Percentiles rank a stretch among this genome's conserved stretches.
These are phyloP conservation scores for Chaetomiaceae sp. DNA, from an alignment of 2,329 filamentous ascomycete species.

Conservation along the genomic window DNA sequence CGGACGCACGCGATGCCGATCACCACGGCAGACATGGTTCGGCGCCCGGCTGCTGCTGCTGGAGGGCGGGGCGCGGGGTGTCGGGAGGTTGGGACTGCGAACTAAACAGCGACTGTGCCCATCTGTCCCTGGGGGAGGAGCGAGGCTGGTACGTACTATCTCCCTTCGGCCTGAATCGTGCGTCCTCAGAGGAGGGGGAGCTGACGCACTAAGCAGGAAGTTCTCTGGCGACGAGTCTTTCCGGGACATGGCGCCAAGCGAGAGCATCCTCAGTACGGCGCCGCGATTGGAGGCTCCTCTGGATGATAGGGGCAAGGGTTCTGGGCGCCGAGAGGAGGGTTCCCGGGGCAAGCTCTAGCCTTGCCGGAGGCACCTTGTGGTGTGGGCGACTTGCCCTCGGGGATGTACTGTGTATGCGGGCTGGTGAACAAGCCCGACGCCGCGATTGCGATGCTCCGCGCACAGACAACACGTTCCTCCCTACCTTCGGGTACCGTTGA, in stretches of 20 bases:
- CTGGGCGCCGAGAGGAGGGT: background rate
- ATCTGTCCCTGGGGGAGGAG: constrained; percentile 73
- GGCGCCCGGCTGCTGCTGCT: constrained; percentile 39
- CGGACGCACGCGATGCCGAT: constrained; percentile 21
- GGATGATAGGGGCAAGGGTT: constrained; percentile 21
- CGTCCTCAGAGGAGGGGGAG: too few species aligned
- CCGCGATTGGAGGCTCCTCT: constrained; percentile 31
- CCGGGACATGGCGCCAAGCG: constrained; percentile 21
- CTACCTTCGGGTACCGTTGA: too few species aligned
- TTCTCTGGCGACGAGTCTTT: constrained; percentile 39
- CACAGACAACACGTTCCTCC: too few species aligned
- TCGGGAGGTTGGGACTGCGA: constrained; percentile 75
- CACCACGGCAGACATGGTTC: constrained; percentile 26
- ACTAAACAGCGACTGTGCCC: constrained; percentile 77
- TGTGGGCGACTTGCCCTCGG: background rate
- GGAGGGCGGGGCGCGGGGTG: constrained; percentile 56
- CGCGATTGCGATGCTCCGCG: constrained; percentile 1
- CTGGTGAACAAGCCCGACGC: background rate
- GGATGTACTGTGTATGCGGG: background rate
- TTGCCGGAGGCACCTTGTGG: background rate
- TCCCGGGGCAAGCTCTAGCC: constrained; percentile 16
- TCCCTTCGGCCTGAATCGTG: background rate
- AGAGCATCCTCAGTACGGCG: constrained; percentile 28
- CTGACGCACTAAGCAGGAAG: constrained; percentile 25
- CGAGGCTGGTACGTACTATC: constrained; percentile 68